These are phyloP conservation scores for Trichosporon sp. DNA, from an alignment of 1,284 basidiomycete genomes.

Conservation along the genomic window DNA sequence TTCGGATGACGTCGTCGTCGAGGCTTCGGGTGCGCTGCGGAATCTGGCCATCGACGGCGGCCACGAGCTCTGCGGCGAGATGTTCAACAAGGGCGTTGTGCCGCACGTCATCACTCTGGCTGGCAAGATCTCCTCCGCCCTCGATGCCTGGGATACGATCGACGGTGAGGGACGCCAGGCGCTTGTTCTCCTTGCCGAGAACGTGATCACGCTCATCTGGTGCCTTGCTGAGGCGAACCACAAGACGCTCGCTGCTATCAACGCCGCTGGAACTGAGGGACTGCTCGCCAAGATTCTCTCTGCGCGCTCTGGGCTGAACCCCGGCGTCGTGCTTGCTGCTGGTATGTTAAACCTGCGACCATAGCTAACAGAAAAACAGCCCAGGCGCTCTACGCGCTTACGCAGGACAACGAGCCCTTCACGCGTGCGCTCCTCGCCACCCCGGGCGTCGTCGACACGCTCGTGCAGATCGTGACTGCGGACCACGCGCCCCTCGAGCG, in stretches of 20 bases:
- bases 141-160: not conserved
- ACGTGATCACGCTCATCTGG: slow-evolving; percentile 87
- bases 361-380: slow-evolving; percentile 59
- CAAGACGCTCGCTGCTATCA: slow-evolving; percentile 83
- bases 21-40: slow-evolving; percentile 79
- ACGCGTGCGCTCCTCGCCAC: slow-evolving; percentile 66
- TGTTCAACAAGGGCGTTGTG: slow-evolving; percentile 93
- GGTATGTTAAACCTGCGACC: slow-evolving; percentile 60
- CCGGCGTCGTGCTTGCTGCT: slow-evolving; percentile 73
- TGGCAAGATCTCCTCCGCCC: slow-evolving; percentile 41
- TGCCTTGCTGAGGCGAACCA: slow-evolving; percentile 81
- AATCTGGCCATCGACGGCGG: slow-evolving; percentile 93
- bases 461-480: slow-evolving; percentile 68
- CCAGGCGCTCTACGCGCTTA: slow-evolving; percentile 85
- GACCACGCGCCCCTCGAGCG: slow-evolving; percentile 43
- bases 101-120: slow-evolving; percentile 58
- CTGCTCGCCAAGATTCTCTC: slow-evolving; percentile 82
- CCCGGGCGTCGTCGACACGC: slow-evolving; percentile 67
- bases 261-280: slow-evolving; percentile 71
- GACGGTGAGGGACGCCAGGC: slow-evolving; percentile 65
- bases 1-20: slow-evolving; percentile 81
- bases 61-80: slow-evolving; percentile 88
- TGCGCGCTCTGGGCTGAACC: slow-evolving; percentile 67
- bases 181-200: slow-evolving; percentile 83
- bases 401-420: slow-evolving; percentile 78